Evolutionary conservation across 495 filamentous ascomycete species (phyloP), one percentile per base, ranked within the genome.

Genomic region (Penicillium dipodomyicola): DNA sequence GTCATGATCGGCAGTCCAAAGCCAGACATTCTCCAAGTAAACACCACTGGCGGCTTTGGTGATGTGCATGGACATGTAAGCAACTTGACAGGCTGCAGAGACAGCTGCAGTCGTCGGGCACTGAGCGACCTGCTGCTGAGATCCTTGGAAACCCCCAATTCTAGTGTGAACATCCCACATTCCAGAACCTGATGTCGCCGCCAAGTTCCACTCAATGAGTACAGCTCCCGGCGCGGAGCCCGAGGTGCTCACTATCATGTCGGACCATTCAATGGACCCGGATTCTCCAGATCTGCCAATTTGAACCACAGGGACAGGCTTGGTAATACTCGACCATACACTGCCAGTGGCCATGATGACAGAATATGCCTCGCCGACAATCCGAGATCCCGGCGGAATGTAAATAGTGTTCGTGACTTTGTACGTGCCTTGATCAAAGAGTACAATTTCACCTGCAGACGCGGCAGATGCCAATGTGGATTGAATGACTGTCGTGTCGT

Each of bases 1-100:
- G 57, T 92, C 89, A 66, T 91, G 88, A 61, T 91, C 88, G 3
- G 86, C 85, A 0, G 81, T 81, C 87, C 88, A 87, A 17, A 86
- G 57, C 87, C 86, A 87, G 35, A 74, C 74, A 64, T 90, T 90
- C 72, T 90, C 87, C 61, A 85, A 56, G 64, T 88, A 89, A 29
- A 70, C 65, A 19, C 64, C 61, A 1, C 76, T 71, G 0, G 82
- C 82, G 1, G 59, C 63, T 14, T 60, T 67, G 0, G 88, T 85
- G 45, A 91, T 72, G 67, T 90, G 85, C 78, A 90, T 80, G 37
- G 77, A 76, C 74, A 89, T 79, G 64, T 84, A 90, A 4, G 81
- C 88, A 1, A 79, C 80, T 57, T 88, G 75, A 58, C 89, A 91
- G 10, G 72, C 59, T 23, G 64, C 41, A 29, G 78, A 72, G 6